These are phyloP conservation scores for Puccinia polysora DNA, from an alignment of 1,284 basidiomycete genomes.

Conservation along the genomic window DNA sequence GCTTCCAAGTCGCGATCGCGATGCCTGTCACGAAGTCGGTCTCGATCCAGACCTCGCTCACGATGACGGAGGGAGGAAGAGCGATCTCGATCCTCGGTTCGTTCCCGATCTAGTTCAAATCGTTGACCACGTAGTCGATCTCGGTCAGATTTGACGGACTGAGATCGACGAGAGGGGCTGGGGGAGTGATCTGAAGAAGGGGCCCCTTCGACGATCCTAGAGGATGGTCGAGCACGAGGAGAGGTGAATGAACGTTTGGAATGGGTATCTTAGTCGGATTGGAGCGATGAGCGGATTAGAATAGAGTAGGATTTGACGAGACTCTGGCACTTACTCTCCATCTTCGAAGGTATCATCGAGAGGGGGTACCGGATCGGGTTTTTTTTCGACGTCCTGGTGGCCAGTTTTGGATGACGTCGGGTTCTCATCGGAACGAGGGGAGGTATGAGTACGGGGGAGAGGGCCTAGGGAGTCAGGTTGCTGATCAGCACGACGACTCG, in stretches of 20 bases:
- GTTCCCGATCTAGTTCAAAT: conserved; percentile 22
- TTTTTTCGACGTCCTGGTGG: conserved; percentile 1
- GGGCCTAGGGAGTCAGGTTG: neutral
- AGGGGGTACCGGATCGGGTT: neutral
- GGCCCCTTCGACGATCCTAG: conserved; percentile 27
- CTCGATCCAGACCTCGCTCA: neutral
- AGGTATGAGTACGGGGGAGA: neutral
- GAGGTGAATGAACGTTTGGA: neutral
- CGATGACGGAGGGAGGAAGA: conserved; percentile 16
- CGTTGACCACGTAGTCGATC: conserved; percentile 3
- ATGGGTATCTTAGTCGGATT: neutral
- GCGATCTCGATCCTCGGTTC: neutral
- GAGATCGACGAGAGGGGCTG: conserved; percentile 16
- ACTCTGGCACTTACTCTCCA: conserved; percentile 29
- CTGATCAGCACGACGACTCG: neutral
- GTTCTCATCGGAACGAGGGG: neutral
- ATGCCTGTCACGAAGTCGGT: neutral
- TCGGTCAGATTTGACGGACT: conserved; percentile 15
- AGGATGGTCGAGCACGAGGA: too few relatives aligned
- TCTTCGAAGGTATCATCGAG: conserved; percentile 40
- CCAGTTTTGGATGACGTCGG: neutral
- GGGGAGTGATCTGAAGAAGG: conserved; percentile 21
- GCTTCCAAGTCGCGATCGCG: neutral
- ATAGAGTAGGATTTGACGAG: neutral
- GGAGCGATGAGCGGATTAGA: neutral